Evolutionary conservation across 2,329 filamentous ascomycete species (phyloP).

Genomic region (Colletotrichum melonis): DNA sequence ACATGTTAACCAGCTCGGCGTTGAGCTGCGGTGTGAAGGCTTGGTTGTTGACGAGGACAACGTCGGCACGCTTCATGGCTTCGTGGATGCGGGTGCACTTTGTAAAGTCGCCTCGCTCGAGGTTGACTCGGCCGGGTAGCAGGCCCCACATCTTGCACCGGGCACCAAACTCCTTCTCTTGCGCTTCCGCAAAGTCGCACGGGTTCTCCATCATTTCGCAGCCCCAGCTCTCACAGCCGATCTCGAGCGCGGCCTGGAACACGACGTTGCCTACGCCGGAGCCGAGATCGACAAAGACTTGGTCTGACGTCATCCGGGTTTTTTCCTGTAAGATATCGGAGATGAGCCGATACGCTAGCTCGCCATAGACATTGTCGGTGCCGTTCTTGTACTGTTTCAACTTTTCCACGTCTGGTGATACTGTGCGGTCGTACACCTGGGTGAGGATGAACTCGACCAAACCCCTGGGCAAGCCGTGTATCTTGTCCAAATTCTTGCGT

Average conservation of each 20-base stretch:
- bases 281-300: constrained; percentile 93
- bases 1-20: constrained; percentile 85
- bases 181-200: constrained; percentile 82
- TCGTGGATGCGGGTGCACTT: constrained; percentile 76
- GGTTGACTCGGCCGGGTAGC: constrained; percentile 79
- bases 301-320: constrained; percentile 81
- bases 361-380: constrained; percentile 94
- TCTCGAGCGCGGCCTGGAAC: constrained; percentile 90
- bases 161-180: constrained; percentile 85
- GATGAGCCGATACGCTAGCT: constrained; percentile 87
- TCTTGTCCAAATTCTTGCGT: constrained; percentile 75
- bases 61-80: constrained; percentile 85
- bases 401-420: constrained; percentile 87
- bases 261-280: constrained; percentile 97
- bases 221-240: constrained; percentile 94
- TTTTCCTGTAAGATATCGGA: constrained; percentile 82
- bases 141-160: constrained; percentile 92
- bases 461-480: constrained; percentile 76
- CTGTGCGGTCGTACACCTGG: constrained; percentile 92
- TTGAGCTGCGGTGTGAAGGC: constrained; percentile 92
- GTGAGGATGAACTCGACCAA: constrained; percentile 84
- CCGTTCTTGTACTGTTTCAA: constrained; percentile 89
- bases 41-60: constrained; percentile 98
- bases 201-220: constrained; percentile 97
- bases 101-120: constrained; percentile 88